These are phyloP conservation scores for Cokeromyces recurvatus DNA, from an alignment of 371 early-diverging fungal genomes.

Conservation along the genomic window DNA sequence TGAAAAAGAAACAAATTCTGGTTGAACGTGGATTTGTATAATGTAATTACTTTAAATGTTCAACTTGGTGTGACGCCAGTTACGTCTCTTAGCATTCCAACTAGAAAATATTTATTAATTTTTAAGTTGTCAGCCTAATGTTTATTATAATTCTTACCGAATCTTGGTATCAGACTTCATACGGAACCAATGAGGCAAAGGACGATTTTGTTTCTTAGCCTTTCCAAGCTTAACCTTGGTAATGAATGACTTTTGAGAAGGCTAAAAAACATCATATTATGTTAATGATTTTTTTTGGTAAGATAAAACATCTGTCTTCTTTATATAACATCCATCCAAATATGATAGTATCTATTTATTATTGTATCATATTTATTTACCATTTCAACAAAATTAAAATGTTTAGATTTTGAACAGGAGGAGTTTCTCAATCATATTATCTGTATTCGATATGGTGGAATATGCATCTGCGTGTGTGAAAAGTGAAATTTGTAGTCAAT, in stretches of 20 bases:
- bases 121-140: background rate
- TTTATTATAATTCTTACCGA: conserved; percentile 51
- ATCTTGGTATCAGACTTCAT: conserved; percentile 94
- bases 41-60: conserved; percentile 63
- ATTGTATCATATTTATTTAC: conserved; percentile 12
- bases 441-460: too few relatives aligned
- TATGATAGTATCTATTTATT: too few relatives aligned
- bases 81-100: conserved; percentile 98
- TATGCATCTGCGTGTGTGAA: too few relatives aligned
- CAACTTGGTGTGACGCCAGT: conserved; percentile 99
- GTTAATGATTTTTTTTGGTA: conserved; percentile 95
- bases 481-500: too few relatives aligned
- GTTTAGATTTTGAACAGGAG: too few relatives aligned
- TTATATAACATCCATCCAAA: too few relatives aligned
- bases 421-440: too few relatives aligned
- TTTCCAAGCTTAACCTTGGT: conserved; percentile 98
- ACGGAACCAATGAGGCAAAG: conserved; percentile 97
- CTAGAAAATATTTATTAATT: conserved; percentile 23
- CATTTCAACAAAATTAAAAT: background rate
- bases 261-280: too few relatives aligned
- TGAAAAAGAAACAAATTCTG: too few relatives aligned
- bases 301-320: conserved; percentile 76
- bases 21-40: too few relatives aligned
- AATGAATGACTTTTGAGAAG: conserved; percentile 93
- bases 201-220: conserved; percentile 98